phyloP scores from a whole-genome alignment of 148 eudicot species.

The Salicornia ramosissima region DNA sequence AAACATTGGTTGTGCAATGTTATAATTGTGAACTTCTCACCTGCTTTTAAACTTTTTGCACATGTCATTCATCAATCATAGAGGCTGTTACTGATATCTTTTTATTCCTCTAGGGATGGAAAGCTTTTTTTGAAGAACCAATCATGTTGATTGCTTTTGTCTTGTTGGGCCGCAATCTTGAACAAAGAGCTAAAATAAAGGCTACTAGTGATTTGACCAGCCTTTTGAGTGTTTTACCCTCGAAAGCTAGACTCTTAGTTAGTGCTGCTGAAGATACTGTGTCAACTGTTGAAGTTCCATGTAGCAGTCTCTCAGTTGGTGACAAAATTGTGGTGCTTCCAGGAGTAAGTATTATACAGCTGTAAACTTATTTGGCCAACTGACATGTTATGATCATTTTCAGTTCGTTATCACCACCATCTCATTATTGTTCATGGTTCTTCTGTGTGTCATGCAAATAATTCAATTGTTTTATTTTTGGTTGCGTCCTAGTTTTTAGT shows the following conservation, averaged over 20 bases:
- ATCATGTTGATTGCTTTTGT: slow-evolving; percentile 98
- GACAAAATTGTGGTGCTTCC: slow-evolving; percentile 89
- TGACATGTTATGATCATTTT: neutral
- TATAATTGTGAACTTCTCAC: neutral
- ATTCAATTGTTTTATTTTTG: too few relatives aligned
- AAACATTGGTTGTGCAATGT: neutral
- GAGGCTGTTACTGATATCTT: slow-evolving; percentile 8
- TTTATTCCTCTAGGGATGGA: slow-evolving; percentile 74
- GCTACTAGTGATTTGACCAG: slow-evolving; percentile 96
- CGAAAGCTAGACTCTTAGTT: slow-evolving; percentile 91
- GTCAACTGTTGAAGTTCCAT: slow-evolving; percentile 87
- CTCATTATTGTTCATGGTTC: too few relatives aligned
- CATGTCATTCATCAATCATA: neutral
- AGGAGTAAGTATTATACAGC: slow-evolving; percentile 58
- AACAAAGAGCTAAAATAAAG: slow-evolving; percentile 94
- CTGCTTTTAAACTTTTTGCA: neutral
- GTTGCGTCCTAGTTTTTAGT: too few relatives aligned
- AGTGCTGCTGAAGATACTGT: slow-evolving; percentile 45
- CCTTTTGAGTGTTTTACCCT: slow-evolving; percentile 76
- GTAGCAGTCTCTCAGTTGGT: slow-evolving; percentile 77
- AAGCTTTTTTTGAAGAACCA: slow-evolving; percentile 86
- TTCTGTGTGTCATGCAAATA: too few relatives aligned
- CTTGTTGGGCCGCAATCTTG: slow-evolving; percentile 92
- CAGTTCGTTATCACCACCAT: neutral
- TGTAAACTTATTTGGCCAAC: neutral